Evolutionary conservation across 345 rosid species (phyloP).

Genomic region (Carallia pectinifolia): DNA sequence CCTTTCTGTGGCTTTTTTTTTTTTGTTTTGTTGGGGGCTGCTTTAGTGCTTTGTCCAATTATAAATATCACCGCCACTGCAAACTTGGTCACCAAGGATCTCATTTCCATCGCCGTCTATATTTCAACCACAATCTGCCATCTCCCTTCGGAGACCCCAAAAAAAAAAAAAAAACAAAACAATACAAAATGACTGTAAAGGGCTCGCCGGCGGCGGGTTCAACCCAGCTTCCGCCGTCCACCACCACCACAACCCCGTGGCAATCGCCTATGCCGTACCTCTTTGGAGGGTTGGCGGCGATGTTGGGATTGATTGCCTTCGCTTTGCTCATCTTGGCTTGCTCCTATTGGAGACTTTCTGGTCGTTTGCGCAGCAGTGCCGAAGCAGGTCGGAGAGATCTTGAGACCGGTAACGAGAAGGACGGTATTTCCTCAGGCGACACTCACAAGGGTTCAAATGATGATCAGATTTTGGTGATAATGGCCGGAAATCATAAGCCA

Average conservation of each 20-base stretch:
- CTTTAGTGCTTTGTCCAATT: slow-evolving; percentile 1
- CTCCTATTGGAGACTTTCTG: slow-evolving; percentile 90
- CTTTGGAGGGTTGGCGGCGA: slow-evolving; percentile 93
- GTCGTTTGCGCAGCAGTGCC: slow-evolving; percentile 16
- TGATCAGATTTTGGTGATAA: slow-evolving; percentile 29
- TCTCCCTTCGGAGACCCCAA: not conserved
- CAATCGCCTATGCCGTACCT: slow-evolving; percentile 96
- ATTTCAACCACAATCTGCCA: not conserved
- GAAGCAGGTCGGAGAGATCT: slow-evolving; percentile 5
- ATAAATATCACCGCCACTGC: slow-evolving; percentile 28
- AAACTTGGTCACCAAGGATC: slow-evolving; percentile 17
- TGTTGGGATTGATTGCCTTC: slow-evolving; percentile 88
- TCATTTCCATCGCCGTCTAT: not conserved
- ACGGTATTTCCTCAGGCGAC: not conserved
- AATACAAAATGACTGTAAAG: slow-evolving; percentile 28
- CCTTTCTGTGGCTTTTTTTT: too few relatives aligned
- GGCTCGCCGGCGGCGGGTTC: slow-evolving; percentile 18
- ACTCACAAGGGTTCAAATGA: slow-evolving; percentile 15
- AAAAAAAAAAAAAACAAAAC: not conserved
- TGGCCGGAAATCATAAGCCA: slow-evolving; percentile 31
- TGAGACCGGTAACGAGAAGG: slow-evolving; percentile 16
- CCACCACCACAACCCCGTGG: slow-evolving; percentile 44
- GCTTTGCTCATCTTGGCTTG: slow-evolving; percentile 87
- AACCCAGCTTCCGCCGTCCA: too few relatives aligned
- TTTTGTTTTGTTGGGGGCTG: too few relatives aligned